These are phyloP conservation scores for Fistulinella prunicolor DNA, from an alignment of 768 basidiomycete species.

Conservation along the genomic window DNA sequence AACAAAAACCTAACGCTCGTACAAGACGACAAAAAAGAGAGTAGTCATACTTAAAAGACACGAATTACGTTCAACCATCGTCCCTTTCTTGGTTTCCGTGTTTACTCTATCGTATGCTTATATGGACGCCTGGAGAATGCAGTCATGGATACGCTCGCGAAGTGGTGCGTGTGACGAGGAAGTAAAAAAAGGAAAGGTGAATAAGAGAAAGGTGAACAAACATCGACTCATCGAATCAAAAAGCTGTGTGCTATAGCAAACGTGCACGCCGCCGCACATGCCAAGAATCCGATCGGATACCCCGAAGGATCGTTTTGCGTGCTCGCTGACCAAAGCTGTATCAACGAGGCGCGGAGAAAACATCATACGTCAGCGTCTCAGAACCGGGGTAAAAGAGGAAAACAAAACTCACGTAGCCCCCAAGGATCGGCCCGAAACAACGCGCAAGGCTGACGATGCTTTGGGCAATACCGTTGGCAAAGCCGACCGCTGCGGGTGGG, in stretches of 20 bases:
- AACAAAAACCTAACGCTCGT: too few species aligned
- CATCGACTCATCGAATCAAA: slow-evolving; percentile 61
- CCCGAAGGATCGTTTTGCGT: slow-evolving; percentile 66
- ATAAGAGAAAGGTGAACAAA: not conserved
- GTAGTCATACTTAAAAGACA: too few species aligned
- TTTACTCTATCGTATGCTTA: too few species aligned
- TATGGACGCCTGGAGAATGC: too few species aligned
- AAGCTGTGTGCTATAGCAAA: slow-evolving; percentile 68
- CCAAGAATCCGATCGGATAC: slow-evolving; percentile 72
- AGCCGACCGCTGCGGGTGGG: slow-evolving; percentile 81
- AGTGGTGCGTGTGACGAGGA: not conserved
- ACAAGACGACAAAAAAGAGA: too few species aligned
- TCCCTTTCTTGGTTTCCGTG: too few species aligned
- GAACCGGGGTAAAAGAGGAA: not conserved
- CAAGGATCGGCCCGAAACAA: slow-evolving; percentile 83
- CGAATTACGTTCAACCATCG: too few species aligned
- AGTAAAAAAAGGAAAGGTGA: not conserved
- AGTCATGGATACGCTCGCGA: too few species aligned
- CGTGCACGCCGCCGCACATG: slow-evolving; percentile 58
- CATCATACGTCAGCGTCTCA: not conserved
- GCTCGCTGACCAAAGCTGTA: slow-evolving; percentile 73
- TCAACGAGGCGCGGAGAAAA: too few species aligned
- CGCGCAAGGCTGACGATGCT: slow-evolving; percentile 92
- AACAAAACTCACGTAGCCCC: slow-evolving; percentile 59
- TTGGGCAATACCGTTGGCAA: slow-evolving; percentile 95